A percentile compares a stretch with the other conserved stretches of the same genome.
phyloP scores from a whole-genome alignment of 1,284 basidiomycete genomes.

The Schizophyllum commune region DNA sequence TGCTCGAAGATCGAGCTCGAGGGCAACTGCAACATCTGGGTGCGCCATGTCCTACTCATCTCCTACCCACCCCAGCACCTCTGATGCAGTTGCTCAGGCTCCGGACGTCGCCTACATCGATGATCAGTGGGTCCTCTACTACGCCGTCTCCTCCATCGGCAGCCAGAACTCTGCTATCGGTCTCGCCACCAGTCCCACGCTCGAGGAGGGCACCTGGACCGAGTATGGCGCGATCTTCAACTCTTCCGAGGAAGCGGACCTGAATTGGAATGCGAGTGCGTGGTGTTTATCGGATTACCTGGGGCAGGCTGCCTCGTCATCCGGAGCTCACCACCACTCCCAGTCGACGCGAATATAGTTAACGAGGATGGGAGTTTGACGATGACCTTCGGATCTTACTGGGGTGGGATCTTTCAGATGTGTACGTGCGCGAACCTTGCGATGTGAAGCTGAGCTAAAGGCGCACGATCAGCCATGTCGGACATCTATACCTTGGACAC shows the following conservation, averaged over 20 bases:
- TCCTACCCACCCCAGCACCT: no score
- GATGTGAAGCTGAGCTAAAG: no score
- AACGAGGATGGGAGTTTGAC: slow-evolving; percentile 5
- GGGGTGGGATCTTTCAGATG: slow-evolving; percentile 7
- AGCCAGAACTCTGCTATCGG: slow-evolving; percentile 25
- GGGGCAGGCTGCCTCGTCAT: slow-evolving; percentile 1
- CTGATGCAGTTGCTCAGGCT: no score
- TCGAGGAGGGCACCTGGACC: slow-evolving; percentile 25
- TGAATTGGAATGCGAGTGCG: slow-evolving; percentile 15
- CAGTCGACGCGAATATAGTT: slow-evolving; percentile 11
- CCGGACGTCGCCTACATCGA: slow-evolving; percentile 9
- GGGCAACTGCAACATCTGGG: not conserved
- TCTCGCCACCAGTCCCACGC: slow-evolving; percentile 22
- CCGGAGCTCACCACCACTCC: not conserved
- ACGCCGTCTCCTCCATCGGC: slow-evolving; percentile 23
- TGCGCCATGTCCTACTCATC: not conserved
- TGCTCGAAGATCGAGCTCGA: not conserved
- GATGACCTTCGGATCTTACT: slow-evolving; percentile 10
- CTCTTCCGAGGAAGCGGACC: slow-evolving; percentile 19
- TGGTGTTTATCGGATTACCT: not conserved
- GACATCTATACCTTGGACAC: not conserved
- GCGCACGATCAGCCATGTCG: not conserved
- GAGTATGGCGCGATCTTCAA: slow-evolving; percentile 25
- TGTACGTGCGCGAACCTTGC: not conserved
- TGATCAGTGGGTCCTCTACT: slow-evolving; percentile 20